Conservation (phyloP, 306 rosid genomes). For the Vachellia pachyceras region DNA sequence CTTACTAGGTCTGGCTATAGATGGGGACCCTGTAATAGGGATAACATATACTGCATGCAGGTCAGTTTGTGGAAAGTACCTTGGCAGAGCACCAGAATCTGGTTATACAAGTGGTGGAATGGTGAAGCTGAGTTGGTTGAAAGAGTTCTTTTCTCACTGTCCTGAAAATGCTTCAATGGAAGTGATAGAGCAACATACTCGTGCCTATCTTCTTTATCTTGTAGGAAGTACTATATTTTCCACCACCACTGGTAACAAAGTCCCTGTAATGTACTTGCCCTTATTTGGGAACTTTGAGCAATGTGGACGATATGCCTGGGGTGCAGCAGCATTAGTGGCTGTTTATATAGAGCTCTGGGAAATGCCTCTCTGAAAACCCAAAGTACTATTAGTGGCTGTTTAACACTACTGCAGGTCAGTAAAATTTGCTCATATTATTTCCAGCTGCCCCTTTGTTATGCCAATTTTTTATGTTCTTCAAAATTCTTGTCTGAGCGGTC, state of each 20-base stretch:
- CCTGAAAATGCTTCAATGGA: constrained; percentile 20
- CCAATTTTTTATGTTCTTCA: neutral
- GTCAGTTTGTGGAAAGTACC: constrained; percentile 4
- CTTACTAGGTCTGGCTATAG: constrained; percentile 7
- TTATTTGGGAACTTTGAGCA: constrained; percentile 16
- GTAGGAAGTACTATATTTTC: constrained; percentile 26
- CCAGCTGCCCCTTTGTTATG: no score
- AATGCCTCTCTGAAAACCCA: constrained; percentile 23
- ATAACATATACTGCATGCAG: constrained; percentile 11
- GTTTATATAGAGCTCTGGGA: constrained; percentile 21
- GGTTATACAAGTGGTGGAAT: constrained; percentile 27
- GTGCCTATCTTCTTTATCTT: constrained; percentile 20
- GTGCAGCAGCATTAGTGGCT: constrained; percentile 22
- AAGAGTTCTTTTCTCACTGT: constrained; percentile 23
- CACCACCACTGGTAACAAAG: constrained; percentile 24
- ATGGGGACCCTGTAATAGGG: constrained; percentile 27
- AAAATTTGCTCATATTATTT: neutral
- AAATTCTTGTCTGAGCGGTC: neutral
- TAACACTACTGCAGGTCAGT: constrained; percentile 21
- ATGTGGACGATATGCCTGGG: constrained; percentile 22
- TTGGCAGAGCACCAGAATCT: constrained; percentile 12
- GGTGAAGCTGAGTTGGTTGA: constrained; percentile 28
- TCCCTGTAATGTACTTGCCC: constrained; percentile 24
- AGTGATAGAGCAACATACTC: constrained; percentile 23
- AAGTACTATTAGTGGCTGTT: constrained; percentile 28